Base-by-base conservation (phyloP, 352 stramenopile species). In the Phytophthora pseudosyringae region DNA sequence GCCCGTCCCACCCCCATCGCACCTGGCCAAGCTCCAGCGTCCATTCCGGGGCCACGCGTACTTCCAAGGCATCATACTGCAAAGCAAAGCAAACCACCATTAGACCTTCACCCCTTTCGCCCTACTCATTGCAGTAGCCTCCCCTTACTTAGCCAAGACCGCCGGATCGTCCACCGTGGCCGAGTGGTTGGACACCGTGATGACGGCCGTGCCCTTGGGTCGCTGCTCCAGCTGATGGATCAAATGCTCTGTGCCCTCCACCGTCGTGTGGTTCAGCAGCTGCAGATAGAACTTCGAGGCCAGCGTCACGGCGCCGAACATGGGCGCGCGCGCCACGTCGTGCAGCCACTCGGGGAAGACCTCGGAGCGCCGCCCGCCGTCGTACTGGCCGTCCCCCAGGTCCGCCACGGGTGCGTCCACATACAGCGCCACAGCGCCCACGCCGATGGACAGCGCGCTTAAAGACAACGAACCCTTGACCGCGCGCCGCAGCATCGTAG, bases 181-280 rank as follows among this genome's bases (percentile, higher is more conserved):
- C 49, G 84, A 88, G 76, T 95, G 87, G 63, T 95, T 95, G 29
- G 81, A 93, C 40, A 95, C 85, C 29, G 87, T 95, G 63, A 95
- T 91, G 55, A 95, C 55, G 28, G 84, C 53, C 36, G 78, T 81
- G 36, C 73, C 68, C 5, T 72, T 54, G 32, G 81, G 83, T 7
- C 83, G 70, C 39, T 69, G 50, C 7, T 85, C 67, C 26, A 89
- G 43, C n/a, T 69, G 65, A 36, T 82, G 59, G 8, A 64, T 49
- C 28, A 95, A 47, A n/a, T 71, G 61, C 21, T 89, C 81, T 18
- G 59, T 38, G 33, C 80, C 82, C 15, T 89, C 64, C 2, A 77
- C 64, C 1, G 47, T 73, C 36, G 82, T 86, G 4, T 40, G 56
- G 68, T 90, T 95, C 28, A 90, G 57, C 18, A 67, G 3, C 36